Percentiles rank a stretch among this genome's conserved stretches.
These are phyloP conservation scores for Sarocladium kiliense DNA, from an alignment of 2,329 filamentous ascomycete genomes.

Conservation along the genomic window DNA sequence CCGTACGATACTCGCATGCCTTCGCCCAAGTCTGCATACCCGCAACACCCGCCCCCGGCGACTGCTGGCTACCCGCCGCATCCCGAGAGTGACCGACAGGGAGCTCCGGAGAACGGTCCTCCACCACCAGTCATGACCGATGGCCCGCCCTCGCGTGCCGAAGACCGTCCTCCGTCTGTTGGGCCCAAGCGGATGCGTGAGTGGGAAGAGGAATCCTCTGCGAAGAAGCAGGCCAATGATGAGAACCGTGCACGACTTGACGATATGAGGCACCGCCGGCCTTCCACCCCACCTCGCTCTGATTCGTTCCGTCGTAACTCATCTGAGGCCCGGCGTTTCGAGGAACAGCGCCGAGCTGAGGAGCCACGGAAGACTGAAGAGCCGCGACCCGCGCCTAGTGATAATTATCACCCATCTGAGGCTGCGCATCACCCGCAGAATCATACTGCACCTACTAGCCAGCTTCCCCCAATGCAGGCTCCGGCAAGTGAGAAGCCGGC, in stretches of 20 bases:
- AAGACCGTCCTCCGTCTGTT: conserved; percentile 73
- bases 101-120: conserved; percentile 56
- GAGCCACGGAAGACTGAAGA: conserved; percentile 50
- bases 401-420: conserved; percentile 87
- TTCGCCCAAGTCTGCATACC: conserved; percentile 86
- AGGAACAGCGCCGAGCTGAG: conserved; percentile 58
- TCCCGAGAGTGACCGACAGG: conserved; percentile 52
- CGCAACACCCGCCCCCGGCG: conserved; percentile 59
- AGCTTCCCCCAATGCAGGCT: conserved; percentile 60
- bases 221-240: conserved; percentile 84
- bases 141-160: conserved; percentile 57
- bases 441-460: conserved; percentile 33
- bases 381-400: conserved; percentile 58
- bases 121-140: conserved; percentile 50
- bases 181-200: conserved; percentile 81
- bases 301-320: conserved; percentile 68
- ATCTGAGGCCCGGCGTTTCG: conserved; percentile 62
- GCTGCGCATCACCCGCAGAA: conserved; percentile 71
- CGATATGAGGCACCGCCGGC: conserved; percentile 74
- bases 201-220: conserved; percentile 78
- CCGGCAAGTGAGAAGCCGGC: conserved; percentile 41
- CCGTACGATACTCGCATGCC: conserved; percentile 79
- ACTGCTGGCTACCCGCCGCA: conserved; percentile 61
- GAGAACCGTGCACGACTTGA: conserved; percentile 83
- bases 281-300: conserved; percentile 63